Percentiles rank a stretch among this genome's conserved stretches.
These are phyloP conservation scores for Cercospora sp. DNA, from an alignment of 2,329 filamentous ascomycete genomes.

Conservation along the genomic window DNA sequence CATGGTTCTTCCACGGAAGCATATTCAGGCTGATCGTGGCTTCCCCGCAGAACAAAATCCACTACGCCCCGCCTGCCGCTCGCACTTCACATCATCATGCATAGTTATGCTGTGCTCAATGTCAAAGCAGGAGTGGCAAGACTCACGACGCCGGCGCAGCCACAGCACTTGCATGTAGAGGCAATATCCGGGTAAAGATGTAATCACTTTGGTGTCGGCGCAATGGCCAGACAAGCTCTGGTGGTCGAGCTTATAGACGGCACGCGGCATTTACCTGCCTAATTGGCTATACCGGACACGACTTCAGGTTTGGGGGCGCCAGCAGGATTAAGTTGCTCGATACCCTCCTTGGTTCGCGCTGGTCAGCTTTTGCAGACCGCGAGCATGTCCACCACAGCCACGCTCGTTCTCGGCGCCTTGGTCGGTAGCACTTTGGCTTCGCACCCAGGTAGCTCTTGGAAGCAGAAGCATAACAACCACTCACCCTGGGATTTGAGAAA, in stretches of 20 bases:
- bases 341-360: neutral
- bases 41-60: neutral
- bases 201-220: neutral
- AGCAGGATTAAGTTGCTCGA: neutral
- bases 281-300: neutral
- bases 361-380: neutral
- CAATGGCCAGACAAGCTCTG: neutral
- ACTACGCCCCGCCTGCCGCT: neutral
- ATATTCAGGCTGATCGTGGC: constrained; percentile 4
- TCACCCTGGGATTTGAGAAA: constrained; percentile 44
- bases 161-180: neutral
- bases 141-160: neutral
- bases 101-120: neutral
- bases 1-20: neutral
- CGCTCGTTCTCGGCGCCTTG: neutral
- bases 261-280: neutral
- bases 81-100: constrained; percentile 5
- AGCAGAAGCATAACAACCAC: neutral
- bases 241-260: neutral
- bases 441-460: constrained; percentile 1
- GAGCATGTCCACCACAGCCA: neutral
- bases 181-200: neutral
- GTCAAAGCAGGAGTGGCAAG: constrained; percentile 1
- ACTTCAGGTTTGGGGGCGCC: neutral
- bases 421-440: constrained; percentile 2